These are phyloP conservation scores for Mimosa bimucronata DNA, from an alignment of 306 rosid genomes.

Conservation along the genomic window DNA sequence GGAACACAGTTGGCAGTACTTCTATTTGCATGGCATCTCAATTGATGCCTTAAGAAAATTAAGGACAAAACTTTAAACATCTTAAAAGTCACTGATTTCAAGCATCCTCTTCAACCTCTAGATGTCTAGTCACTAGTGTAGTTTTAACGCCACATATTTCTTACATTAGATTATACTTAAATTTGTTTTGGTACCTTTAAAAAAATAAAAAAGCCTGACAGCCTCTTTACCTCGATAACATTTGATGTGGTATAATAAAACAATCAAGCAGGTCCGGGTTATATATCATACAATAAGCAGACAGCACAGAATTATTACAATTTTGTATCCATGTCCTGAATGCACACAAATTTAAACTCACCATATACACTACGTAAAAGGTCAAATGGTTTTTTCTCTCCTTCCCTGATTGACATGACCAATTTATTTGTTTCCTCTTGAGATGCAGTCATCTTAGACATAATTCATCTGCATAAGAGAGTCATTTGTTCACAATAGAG, in stretches of 20 bases:
- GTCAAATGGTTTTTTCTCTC: slow-evolving; percentile 52
- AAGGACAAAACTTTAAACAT: neutral
- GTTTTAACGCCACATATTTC: too few species aligned
- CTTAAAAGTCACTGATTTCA: neutral
- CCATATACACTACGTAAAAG: slow-evolving; percentile 48
- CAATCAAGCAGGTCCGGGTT: too few species aligned
- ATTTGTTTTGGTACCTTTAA: too few species aligned
- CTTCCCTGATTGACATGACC: slow-evolving; percentile 43
- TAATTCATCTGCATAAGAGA: slow-evolving; percentile 50
- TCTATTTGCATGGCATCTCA: neutral
- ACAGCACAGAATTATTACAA: too few species aligned
- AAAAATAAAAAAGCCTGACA: too few species aligned
- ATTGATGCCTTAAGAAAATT: neutral
- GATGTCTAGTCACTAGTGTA: too few species aligned
- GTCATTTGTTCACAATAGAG: slow-evolving; percentile 12
- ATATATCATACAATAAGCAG: too few species aligned
- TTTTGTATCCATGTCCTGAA: neutral
- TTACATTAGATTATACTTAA: too few species aligned
- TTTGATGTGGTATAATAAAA: too few species aligned
- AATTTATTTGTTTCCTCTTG: slow-evolving; percentile 44
- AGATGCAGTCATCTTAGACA: slow-evolving; percentile 38
- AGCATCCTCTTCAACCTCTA: neutral
- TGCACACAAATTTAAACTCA: slow-evolving; percentile 33
- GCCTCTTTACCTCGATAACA: too few species aligned
- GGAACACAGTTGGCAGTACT: neutral